Evolutionary conservation across 2,329 filamentous ascomycete genomes (phyloP), one percentile per base, ranked within the genome.

Genomic region (Neonectria magnoliae): DNA sequence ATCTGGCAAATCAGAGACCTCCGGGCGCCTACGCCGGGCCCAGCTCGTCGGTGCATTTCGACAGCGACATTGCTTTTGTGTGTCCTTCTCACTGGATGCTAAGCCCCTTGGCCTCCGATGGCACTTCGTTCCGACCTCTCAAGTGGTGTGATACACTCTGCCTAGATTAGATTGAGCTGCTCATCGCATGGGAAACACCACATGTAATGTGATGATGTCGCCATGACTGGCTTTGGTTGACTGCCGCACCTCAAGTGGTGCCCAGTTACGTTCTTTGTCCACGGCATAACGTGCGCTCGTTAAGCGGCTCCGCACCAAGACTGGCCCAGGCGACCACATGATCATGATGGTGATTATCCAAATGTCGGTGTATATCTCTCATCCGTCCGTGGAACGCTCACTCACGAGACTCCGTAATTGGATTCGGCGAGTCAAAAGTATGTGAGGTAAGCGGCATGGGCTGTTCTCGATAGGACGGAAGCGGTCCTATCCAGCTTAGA

Each of bases 361-460:
- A 74, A 74, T 72, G 72, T 74, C 72, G 72, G 72, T 74, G 72
- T 74, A 68, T 58, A 51, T 57, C 48, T 52, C 36, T 38, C 36
- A 38, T 38, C 36, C 29, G 42, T 59, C 57, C 51, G 42, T 62
- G 45, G 59, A 56, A 60, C 27, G 59, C 52, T 57, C 53, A 58
- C 36, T 57, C 48, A 51, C 58, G 45, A 52, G 55, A 65, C 70
- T 71, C 71, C 69, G 67, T 64, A 68, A 56, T 54, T 60, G 33
- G 50, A 63, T 31, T 63, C 59, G 51, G 47, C 56, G 48, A 61
- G 38, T 38, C 57, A 50, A 42, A 56, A 56, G 50, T 54, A 52
- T 47, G 57, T 50, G 47, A 61, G 48, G 62, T 53, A 63, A 33
- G 31, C 41, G 14, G 42, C 38, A 36, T n/a, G 20, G 41, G 52